A percentile compares a stretch with the other conserved stretches of the same genome.
These are phyloP conservation scores for Boletus holoroseus DNA, from an alignment of 1,284 basidiomycete species.

Conservation along the genomic window DNA sequence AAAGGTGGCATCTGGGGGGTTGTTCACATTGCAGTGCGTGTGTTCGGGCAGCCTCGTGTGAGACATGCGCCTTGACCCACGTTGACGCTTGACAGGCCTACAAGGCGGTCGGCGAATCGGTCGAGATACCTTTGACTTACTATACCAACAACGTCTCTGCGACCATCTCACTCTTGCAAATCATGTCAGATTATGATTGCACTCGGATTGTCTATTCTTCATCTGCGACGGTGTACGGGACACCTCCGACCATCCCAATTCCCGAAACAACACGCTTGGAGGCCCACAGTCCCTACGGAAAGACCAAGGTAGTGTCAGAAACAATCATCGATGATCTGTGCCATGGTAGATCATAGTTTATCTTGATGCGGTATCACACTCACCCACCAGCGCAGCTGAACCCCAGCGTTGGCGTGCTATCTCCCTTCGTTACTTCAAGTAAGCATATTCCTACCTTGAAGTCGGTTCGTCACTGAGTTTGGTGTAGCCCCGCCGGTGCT, in stretches of 20 bases:
- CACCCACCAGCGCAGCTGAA: slow-evolving; percentile 46
- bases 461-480: slow-evolving; percentile 1
- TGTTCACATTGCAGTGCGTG: slow-evolving; percentile 85
- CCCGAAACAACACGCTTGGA: slow-evolving; percentile 86
- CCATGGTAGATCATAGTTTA: slow-evolving; percentile 47
- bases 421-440: slow-evolving; percentile 97
- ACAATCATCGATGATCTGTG: slow-evolving; percentile 87
- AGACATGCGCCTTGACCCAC: neutral
- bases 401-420: slow-evolving; percentile 72
- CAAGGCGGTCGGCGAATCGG: slow-evolving; percentile 98
- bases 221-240: slow-evolving; percentile 98
- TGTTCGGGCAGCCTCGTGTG: slow-evolving; percentile 1
- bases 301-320: slow-evolving; percentile 94
- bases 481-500: slow-evolving; percentile 82
- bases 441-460: slow-evolving; percentile 26
- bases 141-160: slow-evolving; percentile 90
- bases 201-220: slow-evolving; percentile 93
- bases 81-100: slow-evolving; percentile 58
- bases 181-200: slow-evolving; percentile 83
- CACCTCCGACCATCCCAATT: slow-evolving; percentile 88
- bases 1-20: slow-evolving; percentile 97
- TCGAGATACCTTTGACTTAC: slow-evolving; percentile 88
- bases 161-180: slow-evolving; percentile 76
- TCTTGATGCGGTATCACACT: slow-evolving; percentile 6
- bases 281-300: slow-evolving; percentile 92